Conservation (phyloP, 2,329 filamentous ascomycete species). For the Xylariaceae sp. region DNA sequence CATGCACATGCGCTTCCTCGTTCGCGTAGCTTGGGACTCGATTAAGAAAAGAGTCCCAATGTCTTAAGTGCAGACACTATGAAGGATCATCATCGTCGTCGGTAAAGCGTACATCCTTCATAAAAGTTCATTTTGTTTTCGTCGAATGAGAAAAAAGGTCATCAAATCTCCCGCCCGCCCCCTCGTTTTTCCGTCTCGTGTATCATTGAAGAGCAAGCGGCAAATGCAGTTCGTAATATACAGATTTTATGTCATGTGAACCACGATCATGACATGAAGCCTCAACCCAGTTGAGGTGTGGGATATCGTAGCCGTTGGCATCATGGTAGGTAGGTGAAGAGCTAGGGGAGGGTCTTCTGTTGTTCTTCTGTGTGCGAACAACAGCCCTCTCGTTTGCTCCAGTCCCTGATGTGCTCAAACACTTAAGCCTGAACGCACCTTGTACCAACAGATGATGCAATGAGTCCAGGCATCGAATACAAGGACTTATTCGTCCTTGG, state of each 20-base stretch:
- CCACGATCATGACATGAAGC: background rate
- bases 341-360: background rate
- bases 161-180: background rate
- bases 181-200: background rate
- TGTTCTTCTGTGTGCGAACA: background rate
- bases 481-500: slow-evolving; percentile 6
- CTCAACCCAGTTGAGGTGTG: background rate
- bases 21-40: background rate
- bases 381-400: background rate
- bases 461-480: background rate
- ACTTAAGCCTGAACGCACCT: background rate
- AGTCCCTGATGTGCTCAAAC: background rate
- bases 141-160: background rate
- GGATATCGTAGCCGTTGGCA: background rate
- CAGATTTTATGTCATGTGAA: background rate
- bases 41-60: background rate
- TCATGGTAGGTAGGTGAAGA: background rate
- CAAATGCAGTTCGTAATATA: background rate
- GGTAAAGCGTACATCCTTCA: background rate
- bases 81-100: background rate
- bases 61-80: background rate
- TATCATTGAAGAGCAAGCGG: background rate
- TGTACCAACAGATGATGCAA: background rate
- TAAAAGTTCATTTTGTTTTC: background rate
- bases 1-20: background rate